These are phyloP conservation scores for Naganishia sp. DNA, from an alignment of 1,284 basidiomycete species.

Conservation along the genomic window DNA sequence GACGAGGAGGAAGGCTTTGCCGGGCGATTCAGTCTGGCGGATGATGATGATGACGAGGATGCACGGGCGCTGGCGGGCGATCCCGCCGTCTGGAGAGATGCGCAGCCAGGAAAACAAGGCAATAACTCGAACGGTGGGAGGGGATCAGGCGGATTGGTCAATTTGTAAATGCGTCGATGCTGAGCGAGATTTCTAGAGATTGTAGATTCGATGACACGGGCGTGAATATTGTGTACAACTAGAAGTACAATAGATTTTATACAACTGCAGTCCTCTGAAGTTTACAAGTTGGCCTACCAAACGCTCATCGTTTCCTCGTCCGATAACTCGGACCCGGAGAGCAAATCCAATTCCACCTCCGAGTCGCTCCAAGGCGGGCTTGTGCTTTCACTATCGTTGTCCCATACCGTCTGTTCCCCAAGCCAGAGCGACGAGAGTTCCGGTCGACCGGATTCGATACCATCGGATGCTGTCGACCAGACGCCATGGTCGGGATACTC, in stretches of 20 bases:
- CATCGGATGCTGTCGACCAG: conserved; percentile 1
- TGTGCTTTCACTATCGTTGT: conserved; percentile 13
- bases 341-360: conserved; percentile 17
- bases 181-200: not conserved
- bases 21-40: conserved; percentile 49
- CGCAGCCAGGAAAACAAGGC: not conserved
- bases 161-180: not conserved
- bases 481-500: conserved; percentile 22
- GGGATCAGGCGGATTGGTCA: conserved; percentile 18
- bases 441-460: not conserved
- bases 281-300: conserved; percentile 3
- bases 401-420: conserved; percentile 11
- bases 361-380: conserved; percentile 26
- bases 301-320: conserved; percentile 11
- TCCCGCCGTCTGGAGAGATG: conserved; percentile 29
- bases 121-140: not conserved
- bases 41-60: conserved; percentile 48
- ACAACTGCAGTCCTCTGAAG: not conserved
- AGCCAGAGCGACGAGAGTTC: conserved; percentile 28
- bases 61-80: conserved; percentile 30
- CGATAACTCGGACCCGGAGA: conserved; percentile 22
- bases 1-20: conserved; percentile 62
- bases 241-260: not conserved
- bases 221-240: not conserved
- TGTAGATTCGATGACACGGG: too few relatives aligned